A percentile compares a stretch with the other conserved stretches of the same genome.
These are phyloP conservation scores for Eremothecium sinecaudum DNA, from an alignment of 1,139 yeast species.

Conservation along the genomic window DNA sequence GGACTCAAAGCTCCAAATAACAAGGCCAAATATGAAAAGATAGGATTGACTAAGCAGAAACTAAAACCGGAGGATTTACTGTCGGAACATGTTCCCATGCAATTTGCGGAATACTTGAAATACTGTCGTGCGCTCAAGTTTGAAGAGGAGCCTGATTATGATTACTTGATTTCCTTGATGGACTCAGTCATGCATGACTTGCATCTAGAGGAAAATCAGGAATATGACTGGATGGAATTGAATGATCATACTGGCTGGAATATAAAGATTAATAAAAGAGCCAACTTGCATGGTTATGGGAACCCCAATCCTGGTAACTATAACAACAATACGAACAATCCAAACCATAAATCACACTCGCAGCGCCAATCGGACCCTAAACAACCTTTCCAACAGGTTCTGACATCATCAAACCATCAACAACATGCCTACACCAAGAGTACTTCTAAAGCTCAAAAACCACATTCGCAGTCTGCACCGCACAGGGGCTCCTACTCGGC, in stretches of 20 bases:
- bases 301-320: slow-evolving; percentile 24
- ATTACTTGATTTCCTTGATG: slow-evolving; percentile 68
- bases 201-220: slow-evolving; percentile 73
- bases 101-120: slow-evolving; percentile 77
- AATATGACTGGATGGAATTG: slow-evolving; percentile 90
- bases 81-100: slow-evolving; percentile 58
- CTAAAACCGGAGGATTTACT: slow-evolving; percentile 73
- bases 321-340: slow-evolving; percentile 8
- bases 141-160: slow-evolving; percentile 93
- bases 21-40: slow-evolving; percentile 91
- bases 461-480: slow-evolving; percentile 11
- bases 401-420: slow-evolving; percentile 1
- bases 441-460: slow-evolving; percentile 8
- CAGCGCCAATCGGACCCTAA: slow-evolving; percentile 12
- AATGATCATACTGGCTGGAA: slow-evolving; percentile 95
- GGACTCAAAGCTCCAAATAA: slow-evolving; percentile 97
- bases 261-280: slow-evolving; percentile 67
- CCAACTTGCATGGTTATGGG: slow-evolving; percentile 77
- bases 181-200: slow-evolving; percentile 61
- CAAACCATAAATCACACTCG: slow-evolving; percentile 8
- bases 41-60: slow-evolving; percentile 88
- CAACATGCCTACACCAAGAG: slow-evolving; percentile 10
- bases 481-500: slow-evolving; percentile 11
- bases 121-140: slow-evolving; percentile 77
- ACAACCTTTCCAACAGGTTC: slow-evolving; percentile 6